Evolutionary conservation across 2,329 filamentous ascomycete genomes (phyloP), one percentile per base, ranked within the genome.

Genomic region (Aspergillus caelatus): DNA sequence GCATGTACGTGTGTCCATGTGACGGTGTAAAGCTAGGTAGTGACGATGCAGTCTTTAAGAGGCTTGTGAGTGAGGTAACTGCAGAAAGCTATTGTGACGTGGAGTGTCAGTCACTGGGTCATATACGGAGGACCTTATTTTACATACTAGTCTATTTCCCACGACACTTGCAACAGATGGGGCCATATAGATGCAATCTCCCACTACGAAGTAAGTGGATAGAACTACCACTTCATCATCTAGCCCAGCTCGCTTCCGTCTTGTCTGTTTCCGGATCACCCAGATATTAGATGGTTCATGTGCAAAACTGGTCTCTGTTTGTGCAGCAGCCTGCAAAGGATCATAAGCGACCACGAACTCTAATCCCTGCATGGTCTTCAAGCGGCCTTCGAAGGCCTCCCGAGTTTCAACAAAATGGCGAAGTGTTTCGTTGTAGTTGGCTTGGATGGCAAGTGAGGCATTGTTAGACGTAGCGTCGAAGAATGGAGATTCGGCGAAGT

Each of bases 401-500:
- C 86, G 84, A 34, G 86, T 85, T 65, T 83, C 80, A 62, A 86
- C 78, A 48, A 84, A 79, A 57, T 82, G 77, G 61, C 81, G 81
- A 64, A 83, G 78, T 46, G 80, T 76, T 65, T 81, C 79, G 64
- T 85, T 82, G 66, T 78, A 79, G 63, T 77, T 80, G 14, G 82
- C 80, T 71, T 88, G 86, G 28, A 80, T 79, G 66, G 84, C 77
- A 57, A 86, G 77, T 11, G 85, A 80, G 65, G 84, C 83, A 75
- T 89, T 89, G 74, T 88, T 88, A 64, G 84, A 87, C 16, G 81
- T 83, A 28, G 79, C 76, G 65, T 89, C 87, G 74, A 87, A 89
- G 79, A 88, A 89, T n/a, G 85, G 86, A 1, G 86, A 88, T 68
- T 85, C 81, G 62, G 81, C 81, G 72, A 90, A 88, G 75, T 89